phyloP scores from a whole-genome alignment of 2,329 filamentous ascomycete species.

The Fusarium veterinarium region DNA sequence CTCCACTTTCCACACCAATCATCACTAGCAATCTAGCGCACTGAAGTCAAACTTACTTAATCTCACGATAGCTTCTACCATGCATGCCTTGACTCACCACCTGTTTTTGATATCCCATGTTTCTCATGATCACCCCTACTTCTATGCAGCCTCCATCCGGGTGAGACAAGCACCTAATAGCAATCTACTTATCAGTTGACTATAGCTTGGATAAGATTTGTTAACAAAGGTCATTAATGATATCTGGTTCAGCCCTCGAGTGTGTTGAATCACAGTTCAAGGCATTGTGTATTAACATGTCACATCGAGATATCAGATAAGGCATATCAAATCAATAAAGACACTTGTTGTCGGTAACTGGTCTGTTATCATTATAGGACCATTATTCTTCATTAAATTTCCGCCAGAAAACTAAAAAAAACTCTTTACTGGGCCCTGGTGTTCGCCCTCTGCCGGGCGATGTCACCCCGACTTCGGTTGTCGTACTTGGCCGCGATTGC shows the following conservation, averaged over 20 bases:
- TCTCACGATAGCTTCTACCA: background rate
- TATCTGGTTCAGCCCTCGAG: background rate
- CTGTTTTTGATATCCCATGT: background rate
- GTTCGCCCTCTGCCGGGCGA: background rate
- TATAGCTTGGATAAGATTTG: background rate
- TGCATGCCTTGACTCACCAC: background rate
- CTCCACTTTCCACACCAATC: background rate
- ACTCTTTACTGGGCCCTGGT: background rate
- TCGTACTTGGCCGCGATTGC: background rate
- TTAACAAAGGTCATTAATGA: background rate
- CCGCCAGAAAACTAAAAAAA: background rate
- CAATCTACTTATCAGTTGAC: background rate
- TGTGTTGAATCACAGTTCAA: background rate
- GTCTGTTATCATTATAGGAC: background rate
- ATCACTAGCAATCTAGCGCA: background rate
- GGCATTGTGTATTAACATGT: background rate
- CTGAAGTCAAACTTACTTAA: background rate
- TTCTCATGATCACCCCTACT: background rate
- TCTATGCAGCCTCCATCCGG: background rate
- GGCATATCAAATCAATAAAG: background rate
- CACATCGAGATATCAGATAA: background rate
- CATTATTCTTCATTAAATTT: background rate
- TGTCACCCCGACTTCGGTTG: background rate
- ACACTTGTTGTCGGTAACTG: background rate
- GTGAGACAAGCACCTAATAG: background rate